Conservation (phyloP, 2,329 filamentous ascomycete genomes). For the Fusarium fujikuroi region DNA sequence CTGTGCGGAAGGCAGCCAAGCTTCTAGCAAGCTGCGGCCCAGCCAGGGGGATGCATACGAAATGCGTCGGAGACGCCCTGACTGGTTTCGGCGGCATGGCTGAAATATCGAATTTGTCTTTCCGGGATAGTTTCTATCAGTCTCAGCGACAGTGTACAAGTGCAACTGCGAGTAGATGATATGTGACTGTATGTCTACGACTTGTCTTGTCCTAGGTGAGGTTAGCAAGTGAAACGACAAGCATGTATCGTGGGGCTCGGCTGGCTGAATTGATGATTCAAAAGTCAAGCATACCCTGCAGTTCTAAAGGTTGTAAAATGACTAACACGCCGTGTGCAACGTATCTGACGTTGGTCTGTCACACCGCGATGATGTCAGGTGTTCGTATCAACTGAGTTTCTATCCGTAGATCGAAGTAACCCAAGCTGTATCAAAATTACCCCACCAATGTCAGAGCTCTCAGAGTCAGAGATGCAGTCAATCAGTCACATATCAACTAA, state of each 20-base stretch:
- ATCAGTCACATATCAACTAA: neutral
- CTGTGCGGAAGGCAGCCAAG: conserved; percentile 69
- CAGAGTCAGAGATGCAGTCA: neutral
- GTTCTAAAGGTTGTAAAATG: conserved; percentile 11
- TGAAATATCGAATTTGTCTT: neutral
- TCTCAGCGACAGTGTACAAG: neutral
- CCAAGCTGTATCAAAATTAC: conserved; percentile 9
- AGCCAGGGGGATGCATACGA: conserved; percentile 79
- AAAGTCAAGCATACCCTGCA: conserved; percentile 5
- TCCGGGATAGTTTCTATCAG: neutral
- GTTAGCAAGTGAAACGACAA: conserved; percentile 4
- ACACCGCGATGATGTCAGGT: conserved; percentile 32
- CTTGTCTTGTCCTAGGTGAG: neutral
- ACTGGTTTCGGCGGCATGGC: conserved; percentile 49
- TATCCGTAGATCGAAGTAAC: neutral
- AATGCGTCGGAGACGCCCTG: conserved; percentile 71
- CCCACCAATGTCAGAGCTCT: conserved; percentile 18
- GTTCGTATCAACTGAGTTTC: conserved; percentile 15
- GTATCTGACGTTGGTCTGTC: conserved; percentile 14
- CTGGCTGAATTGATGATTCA: neutral
- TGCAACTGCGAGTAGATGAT: neutral
- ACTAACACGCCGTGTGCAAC: neutral
- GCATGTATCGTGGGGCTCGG: neutral
- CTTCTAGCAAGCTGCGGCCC: conserved; percentile 72
- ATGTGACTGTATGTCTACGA: neutral